phyloP scores from a whole-genome alignment of 345 rosid genomes.

The Dipteronia sinensis region DNA sequence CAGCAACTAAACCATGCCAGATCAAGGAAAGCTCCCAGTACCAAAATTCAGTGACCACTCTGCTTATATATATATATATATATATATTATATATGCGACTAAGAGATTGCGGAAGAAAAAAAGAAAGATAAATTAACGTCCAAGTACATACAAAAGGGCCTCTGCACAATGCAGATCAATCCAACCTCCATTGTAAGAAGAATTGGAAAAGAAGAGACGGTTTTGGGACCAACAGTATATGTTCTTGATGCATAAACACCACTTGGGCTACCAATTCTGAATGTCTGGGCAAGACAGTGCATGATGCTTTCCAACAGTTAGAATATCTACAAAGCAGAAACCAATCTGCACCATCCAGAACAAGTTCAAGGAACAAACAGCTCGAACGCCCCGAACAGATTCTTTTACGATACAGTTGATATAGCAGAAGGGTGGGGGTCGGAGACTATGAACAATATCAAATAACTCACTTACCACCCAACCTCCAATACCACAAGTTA shows the following conservation, averaged over 20 bases:
- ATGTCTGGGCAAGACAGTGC: constrained; percentile 39
- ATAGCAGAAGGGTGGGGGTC: constrained; percentile 34
- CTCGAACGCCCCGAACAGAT: constrained; percentile 29
- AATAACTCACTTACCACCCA: constrained; percentile 62
- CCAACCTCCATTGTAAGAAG: constrained; percentile 26
- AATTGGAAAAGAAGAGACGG: constrained; percentile 20
- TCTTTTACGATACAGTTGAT: constrained; percentile 33
- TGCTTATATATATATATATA: constrained; percentile 2
- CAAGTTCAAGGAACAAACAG: constrained; percentile 38
- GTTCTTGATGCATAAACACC: constrained; percentile 36
- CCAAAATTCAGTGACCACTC: constrained; percentile 40
- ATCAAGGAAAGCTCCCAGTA: constrained; percentile 21
- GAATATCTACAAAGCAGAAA: constrained; percentile 57
- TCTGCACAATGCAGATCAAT: constrained; percentile 35
- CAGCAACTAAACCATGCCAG: constrained; percentile 29
- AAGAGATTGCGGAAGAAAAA: constrained; percentile 9
- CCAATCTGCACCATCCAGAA: constrained; percentile 43
- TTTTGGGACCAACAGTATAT: constrained; percentile 26
- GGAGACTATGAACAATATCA: constrained; percentile 46
- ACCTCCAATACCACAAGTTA: constrained; percentile 39
- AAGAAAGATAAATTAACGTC: constrained; percentile 39
- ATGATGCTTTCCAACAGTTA: constrained; percentile 48
- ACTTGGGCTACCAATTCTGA: constrained; percentile 34
- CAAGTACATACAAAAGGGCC: constrained; percentile 43
- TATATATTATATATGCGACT: constrained; percentile 21